phyloP scores from a whole-genome alignment of 257 asterid genomes.

The Fraxinus cuspidata region DNA sequence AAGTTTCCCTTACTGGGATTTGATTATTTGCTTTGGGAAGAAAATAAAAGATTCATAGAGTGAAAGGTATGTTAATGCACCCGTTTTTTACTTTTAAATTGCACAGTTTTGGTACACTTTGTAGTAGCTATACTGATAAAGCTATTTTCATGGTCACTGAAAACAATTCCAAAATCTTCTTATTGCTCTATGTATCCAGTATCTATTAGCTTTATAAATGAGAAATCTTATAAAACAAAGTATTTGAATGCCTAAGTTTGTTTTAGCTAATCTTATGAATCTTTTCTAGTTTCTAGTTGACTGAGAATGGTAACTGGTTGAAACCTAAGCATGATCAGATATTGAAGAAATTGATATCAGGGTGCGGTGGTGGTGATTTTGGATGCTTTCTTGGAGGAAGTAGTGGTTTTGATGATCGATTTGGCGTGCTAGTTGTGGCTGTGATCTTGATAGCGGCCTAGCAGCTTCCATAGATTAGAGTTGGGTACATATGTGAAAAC shows the following conservation, averaged over 20 bases:
- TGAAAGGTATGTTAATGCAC: background rate
- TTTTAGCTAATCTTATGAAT: background rate
- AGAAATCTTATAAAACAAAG: background rate
- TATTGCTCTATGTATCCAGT: background rate
- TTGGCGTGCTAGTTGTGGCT: background rate
- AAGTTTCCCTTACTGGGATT: background rate
- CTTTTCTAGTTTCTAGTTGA: background rate
- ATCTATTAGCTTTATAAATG: background rate
- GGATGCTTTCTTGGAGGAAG: background rate
- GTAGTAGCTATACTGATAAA: background rate
- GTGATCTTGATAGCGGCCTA: background rate
- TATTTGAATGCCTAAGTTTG: too few relatives aligned
- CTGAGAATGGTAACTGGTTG: background rate
- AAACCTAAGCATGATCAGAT: background rate
- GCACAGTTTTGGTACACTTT: conserved; percentile 3
- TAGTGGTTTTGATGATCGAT: background rate
- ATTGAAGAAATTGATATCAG: background rate
- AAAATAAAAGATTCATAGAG: background rate
- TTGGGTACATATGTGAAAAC: background rate
- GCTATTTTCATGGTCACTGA: background rate
- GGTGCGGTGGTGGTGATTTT: background rate
- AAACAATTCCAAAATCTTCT: background rate
- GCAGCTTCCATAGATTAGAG: background rate
- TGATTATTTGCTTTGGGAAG: background rate
- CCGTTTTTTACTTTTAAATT: background rate